Base-by-base conservation (phyloP, 2,329 filamentous ascomycete species). In the Aspergillus oerlinghausenensis region DNA sequence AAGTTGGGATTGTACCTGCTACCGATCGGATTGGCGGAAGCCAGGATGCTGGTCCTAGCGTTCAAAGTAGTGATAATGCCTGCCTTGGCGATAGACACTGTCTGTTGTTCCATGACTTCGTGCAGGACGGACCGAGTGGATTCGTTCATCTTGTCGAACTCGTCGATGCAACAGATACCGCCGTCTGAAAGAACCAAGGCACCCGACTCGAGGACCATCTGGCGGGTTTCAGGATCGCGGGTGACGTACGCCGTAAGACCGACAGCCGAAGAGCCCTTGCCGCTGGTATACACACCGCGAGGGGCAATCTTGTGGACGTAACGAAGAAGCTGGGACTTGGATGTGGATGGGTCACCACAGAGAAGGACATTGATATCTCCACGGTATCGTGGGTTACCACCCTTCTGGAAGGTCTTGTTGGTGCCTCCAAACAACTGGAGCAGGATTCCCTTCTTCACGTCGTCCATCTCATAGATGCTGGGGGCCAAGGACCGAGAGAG, bases 221-320 rank as follows among this genome's bases (percentile, higher is more conserved):
- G 87, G 45, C 85, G 82, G 9, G 87, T 89, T 67, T 90, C 88
- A 0, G 87, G 87, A 63, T 90, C 88, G 54, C 88, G 84, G 49
- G 87, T 90, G 49, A 90, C 84, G 65, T 90, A 90, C n/a, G 88
- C 88, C 14, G 88, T 90, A 42, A 90, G 78, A 82, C 88, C 88
- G 38, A 90, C 88, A 9, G 88, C 88, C 2, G 87, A 90, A 3
- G 87, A 89, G 57, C 88, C 88, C 68, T 90, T 90, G 59, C 88
- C 88, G 60, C 86, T 89, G 17, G 88, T 90, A 72, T 90, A 90
- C 4, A 90, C 84, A 71, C 88, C 88, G 57, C 94, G 88, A 42
- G 94, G 94, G 4, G 94, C 94, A 68, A 99, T 99, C 76, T 96
- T 95, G 82, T 99, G 93, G 26, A 99, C 88, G 69, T 99, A 99